Conservation (phyloP, 805 yeast genomes). For the Candida sonorensis region DNA sequence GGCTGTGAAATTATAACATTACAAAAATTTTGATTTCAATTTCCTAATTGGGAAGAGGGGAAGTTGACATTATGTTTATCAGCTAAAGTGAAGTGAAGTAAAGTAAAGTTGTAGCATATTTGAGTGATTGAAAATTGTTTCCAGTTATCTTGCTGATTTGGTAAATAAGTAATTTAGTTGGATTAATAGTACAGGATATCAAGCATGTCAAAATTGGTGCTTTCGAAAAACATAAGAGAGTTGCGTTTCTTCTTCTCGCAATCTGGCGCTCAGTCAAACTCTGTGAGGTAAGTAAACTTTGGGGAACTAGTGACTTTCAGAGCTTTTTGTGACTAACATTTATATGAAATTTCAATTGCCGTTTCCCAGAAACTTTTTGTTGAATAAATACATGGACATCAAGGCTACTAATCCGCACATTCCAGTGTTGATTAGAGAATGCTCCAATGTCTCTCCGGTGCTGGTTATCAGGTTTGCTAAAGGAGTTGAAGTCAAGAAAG, state of each 20-base stretch:
- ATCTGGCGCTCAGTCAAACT: constrained; percentile 63
- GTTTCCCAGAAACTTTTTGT: constrained; percentile 45
- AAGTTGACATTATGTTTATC: too few species aligned
- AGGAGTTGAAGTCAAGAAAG: constrained; percentile 43
- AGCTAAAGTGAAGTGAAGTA: too few species aligned
- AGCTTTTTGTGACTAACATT: constrained; percentile 1
- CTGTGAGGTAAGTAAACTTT: constrained; percentile 38
- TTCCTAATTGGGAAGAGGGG: too few species aligned
- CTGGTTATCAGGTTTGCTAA: constrained; percentile 67
- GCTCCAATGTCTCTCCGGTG: constrained; percentile 64
- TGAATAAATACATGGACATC: constrained; percentile 58
- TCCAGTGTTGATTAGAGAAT: constrained; percentile 76
- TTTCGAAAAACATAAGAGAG: constrained; percentile 61
- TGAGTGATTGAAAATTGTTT: too few species aligned
- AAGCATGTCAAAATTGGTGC: constrained; percentile 19
- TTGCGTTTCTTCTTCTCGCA: constrained; percentile 78
- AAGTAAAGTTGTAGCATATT: too few species aligned
- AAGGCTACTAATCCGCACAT: constrained; percentile 55
- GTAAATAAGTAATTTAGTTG: too few species aligned
- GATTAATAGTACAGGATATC: too few species aligned
- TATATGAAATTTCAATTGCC: not conserved
- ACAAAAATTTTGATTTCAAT: too few species aligned
- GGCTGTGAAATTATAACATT: too few species aligned
- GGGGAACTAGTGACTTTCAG: too few species aligned
- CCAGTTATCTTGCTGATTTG: too few species aligned